Percentiles rank a stretch among this genome's conserved stretches.
These are phyloP conservation scores for Fusarium sp. DNA, from an alignment of 2,329 filamentous ascomycete genomes.

Conservation along the genomic window DNA sequence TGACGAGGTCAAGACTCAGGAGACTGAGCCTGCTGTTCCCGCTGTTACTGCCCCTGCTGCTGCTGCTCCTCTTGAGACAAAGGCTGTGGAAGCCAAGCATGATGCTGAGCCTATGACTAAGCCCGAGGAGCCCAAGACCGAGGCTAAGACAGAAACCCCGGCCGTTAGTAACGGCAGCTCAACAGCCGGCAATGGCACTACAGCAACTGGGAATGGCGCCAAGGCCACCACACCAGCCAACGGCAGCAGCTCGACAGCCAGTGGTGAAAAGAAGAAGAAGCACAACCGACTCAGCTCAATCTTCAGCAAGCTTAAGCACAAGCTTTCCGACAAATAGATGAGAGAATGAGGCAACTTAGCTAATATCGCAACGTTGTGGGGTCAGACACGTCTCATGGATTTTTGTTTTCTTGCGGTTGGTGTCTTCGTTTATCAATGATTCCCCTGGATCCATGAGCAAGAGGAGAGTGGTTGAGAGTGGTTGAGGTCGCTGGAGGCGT, in stretches of 20 bases:
- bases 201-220: constrained; percentile 27
- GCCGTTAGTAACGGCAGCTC: constrained; percentile 34
- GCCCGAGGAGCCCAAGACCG: constrained; percentile 9
- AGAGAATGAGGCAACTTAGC: constrained; percentile 27
- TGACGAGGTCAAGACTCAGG: constrained; percentile 72
- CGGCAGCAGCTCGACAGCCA: constrained; percentile 30
- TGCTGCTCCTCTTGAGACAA: constrained; percentile 19
- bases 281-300: constrained; percentile 71
- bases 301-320: constrained; percentile 66
- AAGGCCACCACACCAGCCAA: constrained; percentile 32
- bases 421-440: constrained; percentile 53
- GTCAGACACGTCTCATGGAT: constrained; percentile 36
- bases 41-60: background rate
- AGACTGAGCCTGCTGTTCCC: background rate
- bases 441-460: constrained; percentile 49
- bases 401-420: constrained; percentile 47
- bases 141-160: constrained; percentile 26
- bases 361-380: constrained; percentile 40
- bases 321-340: constrained; percentile 49
- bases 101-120: constrained; percentile 1
- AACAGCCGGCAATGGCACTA: constrained; percentile 28
- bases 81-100: constrained; percentile 16
- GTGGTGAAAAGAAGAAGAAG: constrained; percentile 72
- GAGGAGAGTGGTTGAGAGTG: constrained; percentile 45
- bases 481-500: constrained; percentile 42